A percentile compares a stretch with the other conserved stretches of the same genome.
These are phyloP conservation scores for Suillus plorans DNA, from an alignment of 768 basidiomycete species.

Conservation along the genomic window DNA sequence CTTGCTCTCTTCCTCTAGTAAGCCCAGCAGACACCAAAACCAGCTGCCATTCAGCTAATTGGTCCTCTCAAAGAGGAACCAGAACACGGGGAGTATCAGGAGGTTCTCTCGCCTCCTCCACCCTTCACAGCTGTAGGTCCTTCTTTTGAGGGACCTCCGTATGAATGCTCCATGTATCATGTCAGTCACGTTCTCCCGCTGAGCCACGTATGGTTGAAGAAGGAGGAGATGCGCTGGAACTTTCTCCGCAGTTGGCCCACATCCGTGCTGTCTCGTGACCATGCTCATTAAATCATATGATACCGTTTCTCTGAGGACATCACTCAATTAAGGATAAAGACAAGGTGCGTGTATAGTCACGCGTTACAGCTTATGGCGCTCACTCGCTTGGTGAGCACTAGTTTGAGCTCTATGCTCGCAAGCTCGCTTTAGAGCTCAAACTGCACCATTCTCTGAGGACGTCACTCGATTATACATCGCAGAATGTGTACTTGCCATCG, in stretches of 20 bases:
- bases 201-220: slow-evolving; percentile 55
- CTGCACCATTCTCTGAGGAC: slow-evolving; percentile 97
- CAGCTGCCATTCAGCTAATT: background rate
- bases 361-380: too few relatives aligned
- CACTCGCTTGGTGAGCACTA: too few relatives aligned
- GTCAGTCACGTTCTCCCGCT: slow-evolving; percentile 8
- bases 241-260: slow-evolving; percentile 75
- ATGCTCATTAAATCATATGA: too few relatives aligned
- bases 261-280: slow-evolving; percentile 93
- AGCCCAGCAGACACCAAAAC: slow-evolving; percentile 15
- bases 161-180: slow-evolving; percentile 25
- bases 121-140: slow-evolving; percentile 33
- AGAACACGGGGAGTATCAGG: slow-evolving; percentile 5
- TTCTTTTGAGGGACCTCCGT: slow-evolving; percentile 36
- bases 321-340: too few relatives aligned
- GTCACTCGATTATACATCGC: slow-evolving; percentile 98
- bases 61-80: slow-evolving; percentile 10
- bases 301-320: too few relatives aligned
- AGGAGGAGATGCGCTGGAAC: slow-evolving; percentile 80
- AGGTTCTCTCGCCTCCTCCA: slow-evolving; percentile 32
- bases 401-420: too few relatives aligned
- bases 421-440: too few relatives aligned
- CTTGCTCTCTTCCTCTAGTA: slow-evolving; percentile 28
- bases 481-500: slow-evolving; percentile 96
- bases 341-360: too few relatives aligned